Conservation (phyloP, 192 early-diverging fungal species). For the Podochytrium sp. region DNA sequence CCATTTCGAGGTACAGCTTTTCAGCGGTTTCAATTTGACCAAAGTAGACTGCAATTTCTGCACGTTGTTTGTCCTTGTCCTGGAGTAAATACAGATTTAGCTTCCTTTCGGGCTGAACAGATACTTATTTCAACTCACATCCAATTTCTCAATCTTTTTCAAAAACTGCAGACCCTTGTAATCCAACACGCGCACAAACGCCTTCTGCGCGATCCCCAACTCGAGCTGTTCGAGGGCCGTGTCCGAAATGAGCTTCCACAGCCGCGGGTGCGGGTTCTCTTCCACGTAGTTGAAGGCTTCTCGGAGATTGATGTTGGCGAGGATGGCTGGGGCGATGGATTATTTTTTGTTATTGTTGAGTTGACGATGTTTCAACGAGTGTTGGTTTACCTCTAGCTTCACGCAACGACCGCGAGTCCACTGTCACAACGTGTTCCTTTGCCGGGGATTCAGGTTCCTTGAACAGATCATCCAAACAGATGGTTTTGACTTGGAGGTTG, state of each 20-base stretch:
- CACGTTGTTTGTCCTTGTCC: slow-evolving; percentile 56
- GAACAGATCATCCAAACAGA: slow-evolving; percentile 56
- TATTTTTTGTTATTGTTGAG: not conserved
- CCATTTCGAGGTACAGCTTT: slow-evolving; percentile 58
- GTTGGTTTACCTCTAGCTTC: slow-evolving; percentile 47
- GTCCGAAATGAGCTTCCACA: slow-evolving; percentile 60
- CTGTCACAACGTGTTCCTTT: slow-evolving; percentile 37
- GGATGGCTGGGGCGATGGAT: slow-evolving; percentile 36
- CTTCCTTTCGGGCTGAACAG: not conserved
- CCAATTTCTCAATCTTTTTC: slow-evolving; percentile 53
- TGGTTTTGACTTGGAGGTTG: slow-evolving; percentile 59
- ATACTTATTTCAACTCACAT: too few species aligned
- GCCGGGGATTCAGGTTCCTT: slow-evolving; percentile 46
- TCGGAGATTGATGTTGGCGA: slow-evolving; percentile 46
- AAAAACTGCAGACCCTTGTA: slow-evolving; percentile 60
- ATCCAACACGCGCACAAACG: slow-evolving; percentile 49
- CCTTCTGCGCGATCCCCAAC: slow-evolving; percentile 50
- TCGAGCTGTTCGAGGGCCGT: slow-evolving; percentile 55
- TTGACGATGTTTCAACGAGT: not conserved
- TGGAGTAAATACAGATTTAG: slow-evolving; percentile 13
- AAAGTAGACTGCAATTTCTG: slow-evolving; percentile 57
- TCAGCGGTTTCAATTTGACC: slow-evolving; percentile 54
- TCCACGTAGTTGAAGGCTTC: slow-evolving; percentile 59
- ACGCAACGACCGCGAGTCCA: slow-evolving; percentile 54
- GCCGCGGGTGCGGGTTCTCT: slow-evolving; percentile 53